A percentile compares a stretch with the other conserved stretches of the same genome.
Evolutionary conservation across 306 rosid species (phyloP).

Genomic region (Luffa acutangula): DNA sequence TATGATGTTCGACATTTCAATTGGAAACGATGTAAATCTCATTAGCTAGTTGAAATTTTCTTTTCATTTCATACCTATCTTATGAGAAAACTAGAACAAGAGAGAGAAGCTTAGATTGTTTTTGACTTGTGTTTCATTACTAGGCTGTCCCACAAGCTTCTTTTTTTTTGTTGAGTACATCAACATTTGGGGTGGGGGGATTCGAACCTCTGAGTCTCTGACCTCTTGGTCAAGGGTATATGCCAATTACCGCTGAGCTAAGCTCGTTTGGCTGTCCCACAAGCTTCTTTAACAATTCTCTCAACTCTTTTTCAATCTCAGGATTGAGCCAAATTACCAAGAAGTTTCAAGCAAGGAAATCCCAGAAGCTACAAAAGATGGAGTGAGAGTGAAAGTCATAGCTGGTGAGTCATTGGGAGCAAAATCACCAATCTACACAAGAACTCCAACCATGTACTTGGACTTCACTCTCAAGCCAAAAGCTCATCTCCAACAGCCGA

Average conservation of each 20-base stretch:
- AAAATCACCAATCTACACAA: constrained; percentile 77
- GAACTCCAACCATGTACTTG: constrained; percentile 86
- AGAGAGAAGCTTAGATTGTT: background rate
- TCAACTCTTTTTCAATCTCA: constrained; percentile 3
- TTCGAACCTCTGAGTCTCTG: no score
- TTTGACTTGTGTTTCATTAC: background rate
- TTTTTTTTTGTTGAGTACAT: no score
- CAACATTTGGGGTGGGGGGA: no score
- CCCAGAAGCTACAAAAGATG: constrained; percentile 55
- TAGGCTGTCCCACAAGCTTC: background rate
- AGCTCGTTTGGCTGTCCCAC: background rate
- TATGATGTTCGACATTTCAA: background rate
- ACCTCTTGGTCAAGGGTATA: no score
- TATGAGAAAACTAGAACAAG: background rate
- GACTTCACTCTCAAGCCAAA: constrained; percentile 83
- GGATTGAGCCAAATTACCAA: constrained; percentile 95
- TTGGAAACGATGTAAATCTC: background rate
- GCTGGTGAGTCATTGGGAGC: constrained; percentile 90
- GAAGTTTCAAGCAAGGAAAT: constrained; percentile 71
- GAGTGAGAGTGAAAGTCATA: constrained; percentile 68
- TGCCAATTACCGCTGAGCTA: no score
- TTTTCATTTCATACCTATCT: background rate
- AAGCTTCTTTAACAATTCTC: background rate
- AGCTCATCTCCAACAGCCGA: constrained; percentile 53
- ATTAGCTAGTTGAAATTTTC: background rate